Conservation (phyloP, 73 alveolate species). For the Paramecium bursaria region DNA sequence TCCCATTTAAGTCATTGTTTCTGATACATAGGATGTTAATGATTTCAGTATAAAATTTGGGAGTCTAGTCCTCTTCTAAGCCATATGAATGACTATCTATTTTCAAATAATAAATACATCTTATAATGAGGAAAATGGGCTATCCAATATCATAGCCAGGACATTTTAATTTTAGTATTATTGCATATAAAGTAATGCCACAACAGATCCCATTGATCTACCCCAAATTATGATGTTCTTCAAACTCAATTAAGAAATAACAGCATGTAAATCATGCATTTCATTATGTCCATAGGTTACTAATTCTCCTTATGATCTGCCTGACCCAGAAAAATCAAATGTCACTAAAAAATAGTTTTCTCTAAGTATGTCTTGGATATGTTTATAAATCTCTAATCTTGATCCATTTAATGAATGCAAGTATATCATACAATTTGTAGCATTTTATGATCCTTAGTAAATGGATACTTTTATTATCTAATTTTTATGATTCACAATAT, state of each 20-base stretch:
- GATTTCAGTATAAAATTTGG: constrained; percentile 13
- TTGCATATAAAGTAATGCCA: constrained; percentile 21
- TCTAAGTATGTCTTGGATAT: not conserved
- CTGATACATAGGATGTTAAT: constrained; percentile 11
- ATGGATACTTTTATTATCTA: constrained; percentile 8
- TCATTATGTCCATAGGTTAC: constrained; percentile 38
- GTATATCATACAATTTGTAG: constrained; percentile 10
- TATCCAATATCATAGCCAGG: constrained; percentile 15
- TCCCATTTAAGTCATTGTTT: not conserved
- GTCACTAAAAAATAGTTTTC: not conserved
- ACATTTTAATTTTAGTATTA: not conserved
- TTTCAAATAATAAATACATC: not conserved
- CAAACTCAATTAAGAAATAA: not conserved
- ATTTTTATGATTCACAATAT: constrained; percentile 12
- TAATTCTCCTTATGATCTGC: constrained; percentile 30
- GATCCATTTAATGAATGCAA: constrained; percentile 45
- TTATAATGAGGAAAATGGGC: constrained; percentile 13
- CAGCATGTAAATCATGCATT: constrained; percentile 16
- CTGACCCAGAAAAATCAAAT: constrained; percentile 46
- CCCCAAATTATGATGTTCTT: constrained; percentile 51
- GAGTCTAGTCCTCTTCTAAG: constrained; percentile 4
- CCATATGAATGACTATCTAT: constrained; percentile 10
- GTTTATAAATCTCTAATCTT: constrained; percentile 16
- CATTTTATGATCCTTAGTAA: not conserved
- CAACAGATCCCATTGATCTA: constrained; percentile 44